These are phyloP conservation scores for Flaveria sonorensis DNA, from an alignment of 129 eudicot species.

Conservation along the genomic window DNA sequence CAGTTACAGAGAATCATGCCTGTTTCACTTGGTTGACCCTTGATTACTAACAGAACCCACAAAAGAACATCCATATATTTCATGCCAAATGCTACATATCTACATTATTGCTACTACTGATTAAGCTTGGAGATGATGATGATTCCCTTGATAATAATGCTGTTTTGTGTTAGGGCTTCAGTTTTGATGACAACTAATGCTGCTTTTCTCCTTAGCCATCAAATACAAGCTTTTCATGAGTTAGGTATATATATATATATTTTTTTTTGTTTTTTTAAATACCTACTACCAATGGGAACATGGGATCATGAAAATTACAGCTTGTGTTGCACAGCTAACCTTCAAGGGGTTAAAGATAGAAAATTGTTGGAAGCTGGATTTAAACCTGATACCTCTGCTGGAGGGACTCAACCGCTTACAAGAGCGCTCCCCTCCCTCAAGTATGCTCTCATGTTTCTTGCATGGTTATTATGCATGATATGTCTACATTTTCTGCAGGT, in stretches of 20 bases:
- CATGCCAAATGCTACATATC: conserved; percentile 17
- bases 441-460: neutral
- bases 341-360: neutral
- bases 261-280: no score
- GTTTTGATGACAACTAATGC: conserved; percentile 37
- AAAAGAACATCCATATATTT: conserved; percentile 32
- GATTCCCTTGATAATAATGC: conserved; percentile 18
- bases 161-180: conserved; percentile 37
- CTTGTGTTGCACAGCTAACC: neutral
- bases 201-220: conserved; percentile 35
- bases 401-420: conserved; percentile 14
- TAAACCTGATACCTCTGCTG: neutral
- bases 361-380: neutral
- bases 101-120: neutral
- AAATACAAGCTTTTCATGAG: conserved; percentile 21
- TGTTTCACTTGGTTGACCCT: no score
- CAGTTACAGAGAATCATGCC: conserved; percentile 12
- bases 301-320: neutral
- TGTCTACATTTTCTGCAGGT: conserved; percentile 34
- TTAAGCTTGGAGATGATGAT: conserved; percentile 30
- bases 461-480: neutral
- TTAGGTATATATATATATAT: conserved; percentile 39
- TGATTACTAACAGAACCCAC: conserved; percentile 21
- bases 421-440: neutral
- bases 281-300: neutral